Evolutionary conservation across 2,329 filamentous ascomycete genomes (phyloP), one percentile per base, ranked within the genome.

Genomic region (Aspergillus sp.): DNA sequence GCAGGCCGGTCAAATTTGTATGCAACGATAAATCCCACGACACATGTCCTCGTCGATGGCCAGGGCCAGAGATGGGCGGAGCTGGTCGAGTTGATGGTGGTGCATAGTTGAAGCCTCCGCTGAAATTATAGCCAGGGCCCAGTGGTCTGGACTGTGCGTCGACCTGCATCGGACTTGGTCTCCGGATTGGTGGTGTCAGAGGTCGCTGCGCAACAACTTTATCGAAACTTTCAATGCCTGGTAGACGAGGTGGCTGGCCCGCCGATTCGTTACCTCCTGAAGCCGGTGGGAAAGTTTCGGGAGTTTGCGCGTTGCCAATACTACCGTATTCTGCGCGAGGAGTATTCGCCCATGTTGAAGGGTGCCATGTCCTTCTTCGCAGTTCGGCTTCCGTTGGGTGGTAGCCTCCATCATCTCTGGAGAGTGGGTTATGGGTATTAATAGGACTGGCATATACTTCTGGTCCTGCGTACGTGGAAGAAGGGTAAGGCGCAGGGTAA

Each of bases 141-240:
- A 71, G 77, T 57, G 71, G 77, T 59, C 17, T 80, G 67, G 54
- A 77, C 3, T 80, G 80, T 47, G 78, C 71, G 67, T 96, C 92
- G 9, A 93, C 79, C 71, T 90, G 85, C 91, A 95, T 93, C 0
- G 92, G 91, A 56, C 91, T 93, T 2, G 86, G 82, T 57, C 85
- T 84, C 51, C 89, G 86, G 53, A 87, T 84, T 1, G 86, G 85
- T 7, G 89, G 87, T 0, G 90, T 86, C 13, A 82, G 75, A 1
- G 87, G 84, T 22, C 85, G 85, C 61, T 87, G 89, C 25, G 71
- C 72, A 25, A 77, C 67, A n/a, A 91, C 82, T 59, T 91, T 89
- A 71, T 94, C 92, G 69, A 97, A 97, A 17, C 92, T 96, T 74
- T 96, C 92, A 67, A 97, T 97, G 15, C 93, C 93, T 0, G 93